A percentile compares a stretch with the other conserved stretches of the same genome.
Evolutionary conservation across 2,329 filamentous ascomycete species (phyloP).

Genomic region (Botryotinia convoluta): DNA sequence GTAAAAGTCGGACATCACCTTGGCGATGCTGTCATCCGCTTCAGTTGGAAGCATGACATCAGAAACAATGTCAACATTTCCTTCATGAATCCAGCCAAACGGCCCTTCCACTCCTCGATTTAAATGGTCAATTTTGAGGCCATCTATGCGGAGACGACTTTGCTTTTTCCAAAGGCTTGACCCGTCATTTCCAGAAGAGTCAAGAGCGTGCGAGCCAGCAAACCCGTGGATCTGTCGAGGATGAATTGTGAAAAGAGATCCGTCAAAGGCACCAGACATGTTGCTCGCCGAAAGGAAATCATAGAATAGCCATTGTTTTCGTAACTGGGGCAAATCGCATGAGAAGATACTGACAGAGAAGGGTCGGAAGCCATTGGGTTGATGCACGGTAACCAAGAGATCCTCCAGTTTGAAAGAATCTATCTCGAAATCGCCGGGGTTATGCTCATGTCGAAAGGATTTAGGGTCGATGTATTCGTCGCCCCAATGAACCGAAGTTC

Average conservation of each 20-base stretch:
- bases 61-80: slow-evolving; percentile 92
- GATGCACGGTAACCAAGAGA: slow-evolving; percentile 84
- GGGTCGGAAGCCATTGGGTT: slow-evolving; percentile 86
- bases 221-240: slow-evolving; percentile 85
- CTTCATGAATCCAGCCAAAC: slow-evolving; percentile 97
- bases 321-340: slow-evolving; percentile 85
- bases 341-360: slow-evolving; percentile 95
- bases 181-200: slow-evolving; percentile 58
- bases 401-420: slow-evolving; percentile 97
- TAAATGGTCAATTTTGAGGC: slow-evolving; percentile 89
- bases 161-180: slow-evolving; percentile 90
- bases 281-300: slow-evolving; percentile 94
- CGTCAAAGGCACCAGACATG: slow-evolving; percentile 93
- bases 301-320: slow-evolving; percentile 97
- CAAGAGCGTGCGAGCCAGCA: slow-evolving; percentile 57
- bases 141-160: slow-evolving; percentile 86
- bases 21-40: slow-evolving; percentile 81
- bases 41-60: slow-evolving; percentile 94
- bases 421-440: slow-evolving; percentile 93
- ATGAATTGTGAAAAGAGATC: slow-evolving; percentile 95
- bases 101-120: slow-evolving; percentile 91
- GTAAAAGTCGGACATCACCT: slow-evolving; percentile 96
- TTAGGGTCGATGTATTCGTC: slow-evolving; percentile 73
- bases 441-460: slow-evolving; percentile 82
- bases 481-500: slow-evolving; percentile 75